Evolutionary conservation across 2,329 filamentous ascomycete species (phyloP), one percentile per base, ranked within the genome.

Genomic region (Aureobasidium namibiae): DNA sequence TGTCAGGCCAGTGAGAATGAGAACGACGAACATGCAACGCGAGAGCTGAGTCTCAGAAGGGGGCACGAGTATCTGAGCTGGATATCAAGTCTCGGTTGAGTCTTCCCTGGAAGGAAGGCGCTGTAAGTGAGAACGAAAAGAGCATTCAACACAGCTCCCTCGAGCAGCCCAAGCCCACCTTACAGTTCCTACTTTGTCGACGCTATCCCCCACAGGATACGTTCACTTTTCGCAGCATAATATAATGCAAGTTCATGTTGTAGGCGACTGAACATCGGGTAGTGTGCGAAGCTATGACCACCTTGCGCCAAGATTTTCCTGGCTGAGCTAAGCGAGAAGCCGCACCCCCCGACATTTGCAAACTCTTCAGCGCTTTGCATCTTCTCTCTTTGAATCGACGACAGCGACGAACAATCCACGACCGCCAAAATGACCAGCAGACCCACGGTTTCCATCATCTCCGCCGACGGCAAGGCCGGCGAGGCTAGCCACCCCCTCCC

Each of bases 391-490:
- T 21, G 44, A 56, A 54, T 56, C 52, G 36, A 38, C 46, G 44
- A 60, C 41, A 31, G 31, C 45, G 60, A 59, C 61, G 48, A 38
- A 61, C 56, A 56, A 49, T 31, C 44, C 49, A 63, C 59, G 53
- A 62, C 60, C 59, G 63, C 59, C 61, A 84, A 79, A 84, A 95
- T 95, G 90, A 89, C 92, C 82, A 92, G 89, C 78, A 86, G 94
- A 83, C 94, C 94, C 80, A 96, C 92, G 76, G 94, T 99, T 79
- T 90, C 91, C 77, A 92, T 99, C 82, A 86, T 95, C 82, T 87
- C 88, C 80, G 91, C 90, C 80, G 92, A 96, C 87, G 94, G 94
- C 83, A 84, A 88, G 82, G 83, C 90, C 81, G 89, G 86, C 80
- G 89, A 89, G 77, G 85, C 88, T 78, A 92, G 92, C 75, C 86